Evolutionary conservation across 345 rosid species (phyloP), one percentile per base, ranked within the genome.

Genomic region (Citrus hindsii): DNA sequence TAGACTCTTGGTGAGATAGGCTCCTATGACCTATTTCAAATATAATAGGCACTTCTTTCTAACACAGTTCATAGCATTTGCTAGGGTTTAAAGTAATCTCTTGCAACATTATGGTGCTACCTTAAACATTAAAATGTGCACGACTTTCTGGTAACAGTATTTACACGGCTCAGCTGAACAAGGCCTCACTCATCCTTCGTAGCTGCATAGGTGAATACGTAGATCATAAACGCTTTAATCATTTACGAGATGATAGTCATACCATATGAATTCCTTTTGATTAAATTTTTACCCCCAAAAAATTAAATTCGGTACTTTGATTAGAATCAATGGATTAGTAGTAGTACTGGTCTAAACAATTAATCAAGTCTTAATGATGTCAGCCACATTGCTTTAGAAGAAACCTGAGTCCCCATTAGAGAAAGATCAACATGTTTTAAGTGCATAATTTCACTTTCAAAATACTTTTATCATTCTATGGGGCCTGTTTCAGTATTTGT

Each of bases 311-410:
- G 27, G n/a, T 28, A 9, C 76, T 40, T 32, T 24, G 53, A 75
- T 63, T 75, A 65, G 42, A 30, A 75, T 75, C 27, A 63, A 10
- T 64, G 30, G 42, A 46, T 46, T 33, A 37, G 9, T 37, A 40
- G 46, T 46, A 69, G n/a, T 60, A 25, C n/a, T 40, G 32, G 69
- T 60, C 62, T 63, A 30, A 61, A 69, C 42, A 68, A 30, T 48
- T 69, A 62, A 64, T 76, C 10, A 46, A 80, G 61, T 32, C 38
- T 73, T 59, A 76, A 81, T 76, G 77, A 71, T 40, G 69, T 67
- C 46, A 40, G 60, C 63, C 40, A 76, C 67, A 76, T 18, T 63
- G 19, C 13, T 71, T 64, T 64, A 30, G 65, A 58, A 46, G 70
- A 70, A 79, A 60, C 56, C 53, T 25, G 55, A 67, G 38, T 63